Percentiles rank a stretch among this genome's conserved stretches.
phyloP scores from a whole-genome alignment of 2,329 filamentous ascomycete species.

The Neonectria magnoliae region DNA sequence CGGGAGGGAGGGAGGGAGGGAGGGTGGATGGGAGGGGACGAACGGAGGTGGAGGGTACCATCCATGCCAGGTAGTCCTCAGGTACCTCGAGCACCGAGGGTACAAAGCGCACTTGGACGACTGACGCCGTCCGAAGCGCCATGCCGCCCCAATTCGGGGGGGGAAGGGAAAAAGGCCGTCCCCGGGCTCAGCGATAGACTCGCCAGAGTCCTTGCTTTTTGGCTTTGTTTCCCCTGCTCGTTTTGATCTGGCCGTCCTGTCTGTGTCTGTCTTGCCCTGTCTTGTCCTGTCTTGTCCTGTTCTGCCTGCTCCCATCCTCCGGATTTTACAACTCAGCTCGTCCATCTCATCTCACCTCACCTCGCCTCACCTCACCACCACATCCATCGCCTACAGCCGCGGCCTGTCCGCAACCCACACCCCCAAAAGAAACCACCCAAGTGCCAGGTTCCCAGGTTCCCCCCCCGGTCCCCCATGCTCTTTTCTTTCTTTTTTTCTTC shows the following conservation, averaged over 20 bases:
- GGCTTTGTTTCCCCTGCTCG: background rate
- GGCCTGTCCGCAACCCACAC: conserved; percentile 22
- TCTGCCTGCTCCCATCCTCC: background rate
- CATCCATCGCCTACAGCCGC: conserved; percentile 15
- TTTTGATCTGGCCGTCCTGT: background rate
- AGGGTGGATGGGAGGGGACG: no score
- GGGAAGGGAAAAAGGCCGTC: conserved; percentile 18
- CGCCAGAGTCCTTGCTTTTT: conserved; percentile 2
- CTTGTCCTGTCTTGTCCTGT: background rate
- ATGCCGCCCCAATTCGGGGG: conserved; percentile 37
- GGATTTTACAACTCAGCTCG: background rate
- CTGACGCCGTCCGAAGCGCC: conserved; percentile 43
- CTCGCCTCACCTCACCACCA: conserved; percentile 18
- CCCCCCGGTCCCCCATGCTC: conserved; percentile 14
- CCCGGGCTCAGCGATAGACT: conserved; percentile 31
- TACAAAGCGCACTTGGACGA: conserved; percentile 32
- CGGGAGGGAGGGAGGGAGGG: background rate
- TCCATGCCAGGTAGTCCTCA: conserved; percentile 6
- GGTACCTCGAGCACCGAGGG: conserved; percentile 21
- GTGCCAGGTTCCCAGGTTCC: conserved; percentile 17
- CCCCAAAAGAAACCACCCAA: conserved; percentile 21
- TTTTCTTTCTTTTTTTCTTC: background rate
- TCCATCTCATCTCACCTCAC: conserved; percentile 21
- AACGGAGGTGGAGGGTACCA: no score
- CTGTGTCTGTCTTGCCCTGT: background rate